These are phyloP conservation scores for Alternaria consortialis DNA, from an alignment of 2,329 filamentous ascomycete genomes.

Conservation along the genomic window DNA sequence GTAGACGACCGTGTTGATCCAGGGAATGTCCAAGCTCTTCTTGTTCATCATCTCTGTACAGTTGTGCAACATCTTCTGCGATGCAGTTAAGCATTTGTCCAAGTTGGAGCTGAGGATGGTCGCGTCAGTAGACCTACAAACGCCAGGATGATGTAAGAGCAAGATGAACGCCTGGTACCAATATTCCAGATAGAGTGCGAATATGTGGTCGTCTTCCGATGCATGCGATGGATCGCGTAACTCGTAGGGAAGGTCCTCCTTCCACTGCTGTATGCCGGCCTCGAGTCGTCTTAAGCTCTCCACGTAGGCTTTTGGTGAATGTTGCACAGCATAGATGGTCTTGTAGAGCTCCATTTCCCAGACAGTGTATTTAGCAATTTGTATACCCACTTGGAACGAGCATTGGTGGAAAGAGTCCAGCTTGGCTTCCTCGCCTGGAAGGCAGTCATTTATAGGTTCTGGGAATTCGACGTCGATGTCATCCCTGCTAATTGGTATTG, in stretches of 20 bases:
- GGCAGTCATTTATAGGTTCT: conserved; percentile 74
- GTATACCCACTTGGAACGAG: conserved; percentile 71
- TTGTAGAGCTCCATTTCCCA: conserved; percentile 78
- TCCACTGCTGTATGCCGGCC: conserved; percentile 69
- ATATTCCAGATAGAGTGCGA: conserved; percentile 59
- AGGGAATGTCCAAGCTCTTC: conserved; percentile 78
- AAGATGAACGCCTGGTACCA: conserved; percentile 61
- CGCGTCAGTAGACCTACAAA: conserved; percentile 62
- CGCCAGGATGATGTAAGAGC: conserved; percentile 62
- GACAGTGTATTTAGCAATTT: conserved; percentile 70
- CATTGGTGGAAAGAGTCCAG: conserved; percentile 63
- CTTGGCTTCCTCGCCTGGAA: conserved; percentile 65
- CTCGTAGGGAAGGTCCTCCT: conserved; percentile 69
- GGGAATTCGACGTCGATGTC: conserved; percentile 84
- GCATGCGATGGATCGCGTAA: conserved; percentile 61
- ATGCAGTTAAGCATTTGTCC: conserved; percentile 70
- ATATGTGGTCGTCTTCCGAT: conserved; percentile 58
- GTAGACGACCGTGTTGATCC: conserved; percentile 78
- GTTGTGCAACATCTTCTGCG: conserved; percentile 69
- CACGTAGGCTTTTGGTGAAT: conserved; percentile 70
- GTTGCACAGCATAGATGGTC: conserved; percentile 76
- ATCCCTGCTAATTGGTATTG: conserved; percentile 76
- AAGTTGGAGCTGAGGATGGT: conserved; percentile 67
- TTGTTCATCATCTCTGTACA: conserved; percentile 68
- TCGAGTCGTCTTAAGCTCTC: conserved; percentile 72